Base-by-base conservation (phyloP, 1,139 yeast species). In the Zygoascus meyerae region DNA sequence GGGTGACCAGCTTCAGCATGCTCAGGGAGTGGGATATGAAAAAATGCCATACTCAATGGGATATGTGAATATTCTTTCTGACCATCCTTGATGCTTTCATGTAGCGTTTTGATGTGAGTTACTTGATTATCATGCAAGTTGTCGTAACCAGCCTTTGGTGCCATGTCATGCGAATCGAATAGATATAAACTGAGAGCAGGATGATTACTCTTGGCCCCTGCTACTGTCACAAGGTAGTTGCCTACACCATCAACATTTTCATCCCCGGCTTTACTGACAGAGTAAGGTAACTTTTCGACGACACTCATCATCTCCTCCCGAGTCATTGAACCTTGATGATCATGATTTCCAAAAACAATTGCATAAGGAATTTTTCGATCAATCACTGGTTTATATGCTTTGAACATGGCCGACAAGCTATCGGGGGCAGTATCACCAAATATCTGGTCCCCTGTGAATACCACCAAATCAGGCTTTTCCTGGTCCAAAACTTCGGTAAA, bases 21-120 rank as follows among this genome's bases (percentile, higher is more conserved):
- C 63, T 90, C 97, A 0, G 95, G 94, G 15, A 89, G 57, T 0
- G 98, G 98, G 35, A 92, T 89, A 62, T 92, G 97, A 73, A 89
- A 83, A 59, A 90, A 90, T 0, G 95, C 95, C 89, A 92, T 81
- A 14, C 89, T 75, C 54, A 86, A 58, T 47, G 76, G 84, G 30
- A 65, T 64, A 40, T 65, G 66, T n/a, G 75, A 52, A 58, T 71
- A 71, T 17, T 68, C 59, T 1, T 63, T 59, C 34, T 69, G 66
- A 15, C 61, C 54, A 12, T 64, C 59, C 53, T 64, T 59, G 44
- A 72, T 49, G 26, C 60, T 51, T 17, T 64, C 65, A 49, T 72
- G 65, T 52, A 73, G 66, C n/a, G 65, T 58, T 53, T 74, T 72
- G 28, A 86, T 58, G 69, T 77, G 85, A 2, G 75, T 72, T 53